These are phyloP conservation scores for baker's yeast (Saccharomyces cerevisiae) DNA, from an alignment of 805 yeast genomes.

Conservation along the genomic window DNA sequence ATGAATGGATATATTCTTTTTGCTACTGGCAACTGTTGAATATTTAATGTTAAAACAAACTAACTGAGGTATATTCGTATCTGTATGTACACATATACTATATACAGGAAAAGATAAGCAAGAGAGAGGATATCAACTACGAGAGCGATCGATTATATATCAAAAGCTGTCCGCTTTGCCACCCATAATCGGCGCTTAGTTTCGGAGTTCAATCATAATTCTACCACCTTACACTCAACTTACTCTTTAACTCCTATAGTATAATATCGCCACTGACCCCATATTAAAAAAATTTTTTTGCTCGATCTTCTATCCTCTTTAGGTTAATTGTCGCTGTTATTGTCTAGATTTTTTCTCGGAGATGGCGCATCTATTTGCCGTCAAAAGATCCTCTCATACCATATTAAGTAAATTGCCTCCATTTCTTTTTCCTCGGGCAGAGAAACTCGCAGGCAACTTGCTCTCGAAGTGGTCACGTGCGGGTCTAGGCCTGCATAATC, in stretches of 20 bases:
- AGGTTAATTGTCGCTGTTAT: not conserved
- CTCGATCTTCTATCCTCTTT: not conserved
- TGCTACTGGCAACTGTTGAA: not conserved
- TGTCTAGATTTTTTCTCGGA: not conserved
- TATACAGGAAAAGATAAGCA: not conserved
- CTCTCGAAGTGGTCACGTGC: not conserved
- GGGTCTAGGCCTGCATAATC: not conserved
- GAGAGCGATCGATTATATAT: not conserved
- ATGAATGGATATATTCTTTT: conserved; percentile 4
- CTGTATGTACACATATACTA: too few species aligned
- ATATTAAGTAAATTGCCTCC: not conserved
- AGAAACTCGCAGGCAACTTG: not conserved
- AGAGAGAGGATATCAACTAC: not conserved
- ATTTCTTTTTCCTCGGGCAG: not conserved
- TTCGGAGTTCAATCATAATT: not conserved
- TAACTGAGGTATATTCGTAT: not conserved
- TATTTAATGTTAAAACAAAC: not conserved
- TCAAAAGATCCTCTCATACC: not conserved
- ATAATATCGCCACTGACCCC: not conserved
- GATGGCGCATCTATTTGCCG: not conserved
- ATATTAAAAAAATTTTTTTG: not conserved
- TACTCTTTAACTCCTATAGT: not conserved
- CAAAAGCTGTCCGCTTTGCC: not conserved
- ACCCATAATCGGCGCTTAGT: not conserved
- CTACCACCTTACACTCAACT: not conserved